Evolutionary conservation across 129 eudicot genomes (phyloP), one percentile per base, ranked within the genome.

Genomic region (Flaveria robusta): DNA sequence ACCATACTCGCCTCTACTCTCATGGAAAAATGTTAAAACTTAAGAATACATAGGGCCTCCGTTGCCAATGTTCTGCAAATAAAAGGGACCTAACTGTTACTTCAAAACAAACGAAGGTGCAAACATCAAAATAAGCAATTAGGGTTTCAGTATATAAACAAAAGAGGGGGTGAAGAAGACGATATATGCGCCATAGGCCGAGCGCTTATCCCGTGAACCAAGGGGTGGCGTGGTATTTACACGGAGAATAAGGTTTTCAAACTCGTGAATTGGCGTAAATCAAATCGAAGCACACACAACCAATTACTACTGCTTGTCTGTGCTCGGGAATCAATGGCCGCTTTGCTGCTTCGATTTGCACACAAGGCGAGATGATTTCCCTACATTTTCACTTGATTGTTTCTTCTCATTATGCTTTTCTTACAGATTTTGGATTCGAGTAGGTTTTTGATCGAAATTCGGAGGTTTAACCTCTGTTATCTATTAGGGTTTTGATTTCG

Each of bases 181-280:
- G 22, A 16, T 5, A 23, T 27, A 62, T 9, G 59, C 88, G 91
- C 88, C 88, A 67, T 68, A 87, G 91, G 91, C 91, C 86, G 91
- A 84, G 91, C 91, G 91, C 85, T 76, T 75, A 83, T 82, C 86
- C 82, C 88, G 82, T 72, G 59, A 87, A 76, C 70, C 31, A 84
- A 84, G 91, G 86, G 91, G 85, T 81, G 82, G 91, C 88, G 91
- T 87, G 88, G 91, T 87, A 87, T 87, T 87, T 84, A 82, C 88
- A 84, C 91, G 88, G 85, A 72, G 83, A 86, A 78, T 29, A 84
- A 85, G 91, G 81, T 76, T 63, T 72, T 31, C 47, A 10, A 14
- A 58, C 74, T 43, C 79, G 89, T 86, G 89, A 83, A 81, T 73
- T 34, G 91, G 91, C 88, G 84, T 45, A 87, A 4, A 86, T 86